A percentile compares a stretch with the other conserved stretches of the same genome.
Evolutionary conservation across 179 eudicot genomes (phyloP).

Genomic region (Spergularia azorica): DNA sequence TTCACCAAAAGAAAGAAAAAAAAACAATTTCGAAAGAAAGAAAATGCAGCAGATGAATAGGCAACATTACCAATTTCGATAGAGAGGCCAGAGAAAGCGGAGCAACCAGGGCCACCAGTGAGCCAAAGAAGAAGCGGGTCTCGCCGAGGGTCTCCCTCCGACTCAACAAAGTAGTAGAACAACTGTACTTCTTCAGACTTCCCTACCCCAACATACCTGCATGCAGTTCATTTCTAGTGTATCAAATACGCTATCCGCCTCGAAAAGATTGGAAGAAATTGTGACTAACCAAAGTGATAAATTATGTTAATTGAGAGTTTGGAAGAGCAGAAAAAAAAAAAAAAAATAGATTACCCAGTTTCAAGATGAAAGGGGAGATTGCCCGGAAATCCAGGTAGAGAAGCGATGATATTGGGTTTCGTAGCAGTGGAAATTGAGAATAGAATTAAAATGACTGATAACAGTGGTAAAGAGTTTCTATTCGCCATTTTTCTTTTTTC

Average conservation of each 20-base stretch:
- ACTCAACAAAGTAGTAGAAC: conserved; percentile 26
- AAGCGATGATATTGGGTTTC: conserved; percentile 4
- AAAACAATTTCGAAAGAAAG: no score
- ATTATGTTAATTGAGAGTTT: background rate
- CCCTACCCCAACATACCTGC: conserved; percentile 30
- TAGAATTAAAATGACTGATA: background rate
- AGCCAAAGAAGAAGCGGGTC: conserved; percentile 31
- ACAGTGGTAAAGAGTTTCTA: background rate
- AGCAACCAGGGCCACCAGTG: conserved; percentile 32
- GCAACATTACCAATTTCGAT: conserved; percentile 19
- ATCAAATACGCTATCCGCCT: background rate
- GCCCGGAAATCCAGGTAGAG: conserved; percentile 20
- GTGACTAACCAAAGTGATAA: background rate
- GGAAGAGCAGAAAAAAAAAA: background rate
- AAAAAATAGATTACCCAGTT: conserved; percentile 16
- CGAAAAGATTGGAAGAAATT: background rate
- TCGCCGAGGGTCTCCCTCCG: conserved; percentile 13
- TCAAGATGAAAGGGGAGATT: conserved; percentile 16
- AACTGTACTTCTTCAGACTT: conserved; percentile 15
- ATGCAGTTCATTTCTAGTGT: background rate
- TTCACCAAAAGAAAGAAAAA: background rate
- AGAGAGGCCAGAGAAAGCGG: conserved; percentile 20
- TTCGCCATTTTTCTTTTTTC: background rate
- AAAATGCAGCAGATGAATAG: no score
- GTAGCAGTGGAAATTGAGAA: background rate